A percentile compares a stretch with the other conserved stretches of the same genome.
Evolutionary conservation across 306 rosid genomes (phyloP).

Genomic region (Quercus parvula): DNA sequence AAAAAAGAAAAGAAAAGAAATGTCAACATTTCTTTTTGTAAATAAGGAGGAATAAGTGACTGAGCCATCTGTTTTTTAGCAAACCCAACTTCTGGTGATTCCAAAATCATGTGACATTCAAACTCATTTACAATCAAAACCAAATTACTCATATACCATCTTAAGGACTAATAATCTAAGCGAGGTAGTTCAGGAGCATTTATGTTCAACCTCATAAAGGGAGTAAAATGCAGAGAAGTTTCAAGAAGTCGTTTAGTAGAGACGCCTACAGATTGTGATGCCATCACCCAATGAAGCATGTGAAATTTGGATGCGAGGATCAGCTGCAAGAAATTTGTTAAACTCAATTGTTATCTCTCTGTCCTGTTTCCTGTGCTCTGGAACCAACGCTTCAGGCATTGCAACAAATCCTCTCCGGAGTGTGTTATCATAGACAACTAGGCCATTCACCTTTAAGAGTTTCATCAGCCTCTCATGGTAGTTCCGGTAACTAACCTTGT

Average conservation of each 20-base stretch:
- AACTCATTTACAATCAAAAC: too few relatives aligned
- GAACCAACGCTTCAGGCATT: slow-evolving; percentile 29
- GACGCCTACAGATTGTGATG: slow-evolving; percentile 45
- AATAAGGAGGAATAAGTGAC: too few relatives aligned
- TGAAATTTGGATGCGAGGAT: slow-evolving; percentile 38
- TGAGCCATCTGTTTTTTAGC: too few relatives aligned
- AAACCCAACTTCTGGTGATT: too few relatives aligned
- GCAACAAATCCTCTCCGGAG: slow-evolving; percentile 59
- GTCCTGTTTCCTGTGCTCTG: slow-evolving; percentile 7
- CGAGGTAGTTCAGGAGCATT: too few relatives aligned
- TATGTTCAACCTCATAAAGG: too few relatives aligned
- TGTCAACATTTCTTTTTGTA: too few relatives aligned
- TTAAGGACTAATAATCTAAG: too few relatives aligned
- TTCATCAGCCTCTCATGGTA: slow-evolving; percentile 56
- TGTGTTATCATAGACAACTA: slow-evolving; percentile 53
- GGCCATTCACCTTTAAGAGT: slow-evolving; percentile 49
- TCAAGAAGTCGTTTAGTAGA: slow-evolving; percentile 8
- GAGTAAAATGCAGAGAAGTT: too few relatives aligned
- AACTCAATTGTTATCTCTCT: slow-evolving; percentile 25
- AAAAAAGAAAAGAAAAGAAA: too few relatives aligned
- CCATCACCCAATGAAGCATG: slow-evolving; percentile 53
- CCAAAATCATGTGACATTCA: too few relatives aligned
- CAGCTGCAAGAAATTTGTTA: slow-evolving; percentile 39
- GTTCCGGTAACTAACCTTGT: slow-evolving; percentile 44
- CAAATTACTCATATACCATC: too few relatives aligned